These are phyloP conservation scores for Cercophora sp. DNA, from an alignment of 495 filamentous ascomycete genomes.

Conservation along the genomic window DNA sequence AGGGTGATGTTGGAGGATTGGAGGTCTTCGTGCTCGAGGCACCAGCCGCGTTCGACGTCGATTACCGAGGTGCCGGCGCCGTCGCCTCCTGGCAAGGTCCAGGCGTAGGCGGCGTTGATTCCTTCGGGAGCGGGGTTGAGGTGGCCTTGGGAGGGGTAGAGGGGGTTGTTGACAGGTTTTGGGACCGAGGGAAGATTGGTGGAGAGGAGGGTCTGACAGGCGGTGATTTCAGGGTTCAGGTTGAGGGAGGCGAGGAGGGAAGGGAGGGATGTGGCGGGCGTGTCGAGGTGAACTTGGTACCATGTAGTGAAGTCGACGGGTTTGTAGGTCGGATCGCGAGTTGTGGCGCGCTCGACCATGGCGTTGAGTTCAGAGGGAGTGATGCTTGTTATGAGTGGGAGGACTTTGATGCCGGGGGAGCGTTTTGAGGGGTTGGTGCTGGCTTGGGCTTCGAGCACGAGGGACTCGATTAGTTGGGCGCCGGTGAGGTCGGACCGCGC, in stretches of 20 bases:
- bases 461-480: not conserved
- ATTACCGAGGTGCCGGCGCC: not conserved
- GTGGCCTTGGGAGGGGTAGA: not conserved
- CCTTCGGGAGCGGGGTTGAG: not conserved
- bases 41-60: constrained; percentile 1
- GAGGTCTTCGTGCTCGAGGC: not conserved
- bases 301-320: constrained; percentile 1
- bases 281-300: not conserved
- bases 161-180: not conserved
- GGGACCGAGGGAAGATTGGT: not conserved
- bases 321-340: not conserved
- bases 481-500: not conserved
- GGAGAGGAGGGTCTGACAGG: not conserved
- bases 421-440: not conserved
- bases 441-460: not conserved
- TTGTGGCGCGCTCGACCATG: not conserved
- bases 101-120: constrained; percentile 3
- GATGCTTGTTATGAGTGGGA: not conserved
- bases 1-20: not conserved
- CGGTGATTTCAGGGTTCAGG: not conserved
- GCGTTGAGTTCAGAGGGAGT: not conserved
- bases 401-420: not conserved
- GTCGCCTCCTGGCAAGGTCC: not conserved
- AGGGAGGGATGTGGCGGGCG: not conserved
- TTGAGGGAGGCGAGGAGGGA: not conserved